A percentile compares a stretch with the other conserved stretches of the same genome.
These are phyloP conservation scores for Linnemannia hyalina DNA, from an alignment of 192 early-diverging fungal species.

Conservation along the genomic window DNA sequence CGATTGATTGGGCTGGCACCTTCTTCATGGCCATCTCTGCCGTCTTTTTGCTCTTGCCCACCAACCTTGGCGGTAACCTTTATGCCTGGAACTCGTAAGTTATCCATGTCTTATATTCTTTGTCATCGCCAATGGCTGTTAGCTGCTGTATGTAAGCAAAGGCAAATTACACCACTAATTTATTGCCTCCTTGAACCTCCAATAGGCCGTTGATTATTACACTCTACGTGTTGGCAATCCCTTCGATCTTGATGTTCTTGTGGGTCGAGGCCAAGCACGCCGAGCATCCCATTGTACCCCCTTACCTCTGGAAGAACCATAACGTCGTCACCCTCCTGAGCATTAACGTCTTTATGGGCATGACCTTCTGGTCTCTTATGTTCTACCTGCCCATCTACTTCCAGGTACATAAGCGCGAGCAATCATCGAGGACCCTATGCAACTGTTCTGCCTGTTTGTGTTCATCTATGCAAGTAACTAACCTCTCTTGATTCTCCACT, in stretches of 20 bases:
- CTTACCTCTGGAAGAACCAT: conserved; percentile 74
- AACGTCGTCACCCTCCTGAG: conserved; percentile 71
- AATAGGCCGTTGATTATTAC: conserved; percentile 64
- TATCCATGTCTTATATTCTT: conserved; percentile 60
- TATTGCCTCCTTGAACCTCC: background rate
- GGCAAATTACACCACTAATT: conserved; percentile 14
- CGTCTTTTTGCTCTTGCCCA: conserved; percentile 74
- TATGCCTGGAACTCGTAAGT: conserved; percentile 79
- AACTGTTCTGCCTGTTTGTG: conserved; percentile 63
- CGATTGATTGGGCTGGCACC: conserved; percentile 78
- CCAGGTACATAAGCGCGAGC: conserved; percentile 61
- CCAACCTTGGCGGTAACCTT: conserved; percentile 76
- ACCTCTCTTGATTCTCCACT: conserved; percentile 62
- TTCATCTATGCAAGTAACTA: conserved; percentile 62
- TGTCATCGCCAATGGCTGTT: conserved; percentile 42
- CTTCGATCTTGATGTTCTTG: conserved; percentile 64
- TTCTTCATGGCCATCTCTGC: conserved; percentile 61
- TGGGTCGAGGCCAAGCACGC: conserved; percentile 76
- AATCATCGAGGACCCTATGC: conserved; percentile 17
- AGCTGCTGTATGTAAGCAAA: background rate
- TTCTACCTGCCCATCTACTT: conserved; percentile 89
- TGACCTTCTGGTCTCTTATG: conserved; percentile 70
- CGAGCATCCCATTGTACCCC: conserved; percentile 80
- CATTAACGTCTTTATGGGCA: conserved; percentile 73
- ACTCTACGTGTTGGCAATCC: conserved; percentile 60